Base-by-base conservation (phyloP, 2,329 filamentous ascomycete genomes). In the Decorospora gaudefroyi region DNA sequence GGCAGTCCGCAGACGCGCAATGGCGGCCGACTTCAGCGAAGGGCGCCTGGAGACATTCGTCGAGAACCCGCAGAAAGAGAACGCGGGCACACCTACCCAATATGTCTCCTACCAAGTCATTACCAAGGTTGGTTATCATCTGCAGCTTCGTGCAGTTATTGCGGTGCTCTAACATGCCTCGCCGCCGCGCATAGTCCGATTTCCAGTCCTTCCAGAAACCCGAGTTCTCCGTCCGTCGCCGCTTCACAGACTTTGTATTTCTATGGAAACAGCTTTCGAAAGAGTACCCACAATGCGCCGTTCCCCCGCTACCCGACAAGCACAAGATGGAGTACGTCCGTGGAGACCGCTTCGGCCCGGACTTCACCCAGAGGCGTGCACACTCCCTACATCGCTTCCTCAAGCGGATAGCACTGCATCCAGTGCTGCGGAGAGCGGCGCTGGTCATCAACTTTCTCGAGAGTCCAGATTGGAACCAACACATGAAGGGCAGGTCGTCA, bases 321-420 rank as follows among this genome's bases (percentile, higher is more conserved):
- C 92, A 97, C 78, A 95, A 95, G 74, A 96, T 99, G 88, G 90
- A 96, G 67, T 97, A 97, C 67, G 93, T 97, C 37, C 88, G 91
- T 23, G 93, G 93, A 59, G 92, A 97, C 75, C 87, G 93, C 52
- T 99, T 99, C 72, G 90, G 91, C 6, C 74, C 86, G 35, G 93
- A 97, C 73, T 99, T 99, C 69, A 99, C 90, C 22, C 79, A 84
- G 31, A 85, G 93, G 22, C 84, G 93, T 57, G 90, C 90, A 36
- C 87, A 91, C 76, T 96, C 91, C 3, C 79, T 99, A 38, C 86
- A 95, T 72, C 87, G 93, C 38, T 99, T 99, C 69, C 80, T 99
- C 31, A 83, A 86, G 63, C 87, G 93, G 4, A 77, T 96, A 43
- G 84, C 91, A 3, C 78, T 96, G 30, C 93, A 99, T 64, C 93